Percentiles rank a stretch among this genome's conserved stretches.
These are phyloP conservation scores for Laburnicola sp. DNA, from an alignment of 2,329 filamentous ascomycete genomes.

Conservation along the genomic window DNA sequence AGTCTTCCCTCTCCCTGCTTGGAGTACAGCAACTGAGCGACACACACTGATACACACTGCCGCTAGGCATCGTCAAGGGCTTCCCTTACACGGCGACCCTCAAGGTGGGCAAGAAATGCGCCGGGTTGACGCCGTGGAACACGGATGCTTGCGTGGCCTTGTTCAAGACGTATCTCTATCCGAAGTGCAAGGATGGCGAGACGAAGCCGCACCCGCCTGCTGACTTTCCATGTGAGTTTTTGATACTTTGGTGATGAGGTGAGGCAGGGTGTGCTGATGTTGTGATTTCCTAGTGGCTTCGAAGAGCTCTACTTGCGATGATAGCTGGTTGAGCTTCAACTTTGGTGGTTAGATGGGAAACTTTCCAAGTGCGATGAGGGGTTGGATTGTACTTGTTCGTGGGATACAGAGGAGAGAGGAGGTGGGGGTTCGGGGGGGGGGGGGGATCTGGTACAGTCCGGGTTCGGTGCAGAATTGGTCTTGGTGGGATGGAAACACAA, in stretches of 20 bases:
- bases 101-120: conserved; percentile 9
- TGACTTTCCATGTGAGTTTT: neutral
- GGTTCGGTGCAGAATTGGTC: too few species aligned
- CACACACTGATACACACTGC: neutral
- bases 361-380: too few species aligned
- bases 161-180: conserved; percentile 9
- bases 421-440: too few species aligned
- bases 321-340: conserved; percentile 10
- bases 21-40: neutral
- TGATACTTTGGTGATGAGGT: neutral
- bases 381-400: too few species aligned
- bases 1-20: neutral
- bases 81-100: conserved; percentile 13
- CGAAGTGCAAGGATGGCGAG: conserved; percentile 4
- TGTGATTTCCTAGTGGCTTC: conserved; percentile 4
- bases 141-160: conserved; percentile 7
- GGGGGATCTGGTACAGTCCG: too few species aligned
- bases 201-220: neutral
- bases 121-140: conserved; percentile 4
- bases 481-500: too few species aligned
- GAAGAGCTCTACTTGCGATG: conserved; percentile 5
- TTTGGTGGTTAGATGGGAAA: conserved; percentile 9
- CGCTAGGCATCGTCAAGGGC: conserved; percentile 4
- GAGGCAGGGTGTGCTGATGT: neutral
- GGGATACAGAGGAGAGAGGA: too few species aligned